phyloP scores from a whole-genome alignment of 768 basidiomycete species.

The Lactarius sp. region DNA sequence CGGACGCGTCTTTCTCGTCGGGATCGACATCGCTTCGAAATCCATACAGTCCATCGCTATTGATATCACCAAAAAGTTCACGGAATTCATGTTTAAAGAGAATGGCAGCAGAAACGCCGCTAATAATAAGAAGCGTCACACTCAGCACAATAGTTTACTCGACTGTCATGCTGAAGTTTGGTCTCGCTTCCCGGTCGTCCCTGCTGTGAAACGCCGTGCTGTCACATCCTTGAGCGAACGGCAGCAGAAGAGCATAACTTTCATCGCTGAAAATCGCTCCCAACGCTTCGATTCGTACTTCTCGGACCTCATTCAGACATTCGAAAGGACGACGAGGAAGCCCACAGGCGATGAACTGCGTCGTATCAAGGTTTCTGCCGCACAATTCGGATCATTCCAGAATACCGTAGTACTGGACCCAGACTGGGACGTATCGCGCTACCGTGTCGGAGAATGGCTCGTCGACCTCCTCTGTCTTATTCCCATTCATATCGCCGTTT shows the following conservation, averaged over 20 bases:
- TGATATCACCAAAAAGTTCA: conserved; percentile 49
- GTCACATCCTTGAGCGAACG: conserved; percentile 27
- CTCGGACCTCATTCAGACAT: conserved; percentile 38
- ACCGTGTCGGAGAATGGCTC: conserved; percentile 54
- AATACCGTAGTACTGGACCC: neutral
- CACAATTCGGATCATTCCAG: conserved; percentile 31
- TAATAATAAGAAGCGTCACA: conserved; percentile 20
- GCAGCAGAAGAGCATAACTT: conserved; percentile 36
- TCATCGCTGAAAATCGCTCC: conserved; percentile 39
- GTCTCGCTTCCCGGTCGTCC: conserved; percentile 16
- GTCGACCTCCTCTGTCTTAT: conserved; percentile 47
- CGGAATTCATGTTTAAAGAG: conserved; percentile 52
- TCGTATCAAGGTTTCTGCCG: conserved; percentile 34
- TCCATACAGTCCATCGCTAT: conserved; percentile 43
- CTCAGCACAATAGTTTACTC: conserved; percentile 38
- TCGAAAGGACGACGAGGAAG: conserved; percentile 48
- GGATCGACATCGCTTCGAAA: conserved; percentile 34
- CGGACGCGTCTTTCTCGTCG: conserved; percentile 40
- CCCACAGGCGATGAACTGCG: conserved; percentile 40
- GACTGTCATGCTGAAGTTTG: conserved; percentile 17
- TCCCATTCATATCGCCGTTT: conserved; percentile 58
- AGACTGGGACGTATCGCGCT: conserved; percentile 34
- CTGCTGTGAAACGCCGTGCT: conserved; percentile 19
- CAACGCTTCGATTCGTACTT: conserved; percentile 41
- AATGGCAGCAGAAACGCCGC: conserved; percentile 31